A percentile compares a stretch with the other conserved stretches of the same genome.
Evolutionary conservation across 2,329 filamentous ascomycete genomes (phyloP).

Genomic region (Exophiala aquamarina): DNA sequence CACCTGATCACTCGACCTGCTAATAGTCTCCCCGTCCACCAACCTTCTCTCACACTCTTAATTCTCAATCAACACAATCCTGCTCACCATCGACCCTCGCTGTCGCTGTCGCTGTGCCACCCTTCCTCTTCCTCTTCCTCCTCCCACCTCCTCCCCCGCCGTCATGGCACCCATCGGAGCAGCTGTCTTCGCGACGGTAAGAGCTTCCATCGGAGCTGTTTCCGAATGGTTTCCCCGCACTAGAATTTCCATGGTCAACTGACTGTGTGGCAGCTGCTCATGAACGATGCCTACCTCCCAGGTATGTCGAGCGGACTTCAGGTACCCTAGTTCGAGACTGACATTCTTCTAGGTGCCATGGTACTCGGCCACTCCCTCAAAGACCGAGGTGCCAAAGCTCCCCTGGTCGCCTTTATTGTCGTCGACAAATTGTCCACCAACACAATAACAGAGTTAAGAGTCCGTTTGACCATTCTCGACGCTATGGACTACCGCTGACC

Average conservation of each 20-base stretch:
- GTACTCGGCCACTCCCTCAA: conserved; percentile 92
- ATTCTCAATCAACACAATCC: neutral
- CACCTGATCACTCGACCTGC: neutral
- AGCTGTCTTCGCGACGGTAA: conserved; percentile 31
- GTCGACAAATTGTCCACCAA: conserved; percentile 73
- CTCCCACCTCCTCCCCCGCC: conserved; percentile 13
- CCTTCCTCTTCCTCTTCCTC: conserved; percentile 3
- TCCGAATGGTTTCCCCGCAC: conserved; percentile 15
- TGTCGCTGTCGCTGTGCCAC: neutral
- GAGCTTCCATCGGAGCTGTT: conserved; percentile 4
- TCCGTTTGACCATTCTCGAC: no score
- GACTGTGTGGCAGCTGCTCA: conserved; percentile 66
- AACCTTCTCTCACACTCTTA: neutral
- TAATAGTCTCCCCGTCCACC: neutral
- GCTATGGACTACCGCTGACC: conserved; percentile 21
- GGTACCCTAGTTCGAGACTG: conserved; percentile 8
- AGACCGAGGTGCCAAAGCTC: conserved; percentile 83
- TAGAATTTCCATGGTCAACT: conserved; percentile 6
- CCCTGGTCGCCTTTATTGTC: conserved; percentile 81
- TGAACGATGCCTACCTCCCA: conserved; percentile 90
- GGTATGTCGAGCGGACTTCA: conserved; percentile 55
- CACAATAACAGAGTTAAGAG: conserved; percentile 77
- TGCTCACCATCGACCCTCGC: neutral
- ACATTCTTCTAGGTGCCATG: conserved; percentile 69
- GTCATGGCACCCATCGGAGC: conserved; percentile 29